Percentiles rank a stretch among this genome's conserved stretches.
These are phyloP conservation scores for Alternaria postmessia DNA, from an alignment of 2,329 filamentous ascomycete genomes.

Conservation along the genomic window DNA sequence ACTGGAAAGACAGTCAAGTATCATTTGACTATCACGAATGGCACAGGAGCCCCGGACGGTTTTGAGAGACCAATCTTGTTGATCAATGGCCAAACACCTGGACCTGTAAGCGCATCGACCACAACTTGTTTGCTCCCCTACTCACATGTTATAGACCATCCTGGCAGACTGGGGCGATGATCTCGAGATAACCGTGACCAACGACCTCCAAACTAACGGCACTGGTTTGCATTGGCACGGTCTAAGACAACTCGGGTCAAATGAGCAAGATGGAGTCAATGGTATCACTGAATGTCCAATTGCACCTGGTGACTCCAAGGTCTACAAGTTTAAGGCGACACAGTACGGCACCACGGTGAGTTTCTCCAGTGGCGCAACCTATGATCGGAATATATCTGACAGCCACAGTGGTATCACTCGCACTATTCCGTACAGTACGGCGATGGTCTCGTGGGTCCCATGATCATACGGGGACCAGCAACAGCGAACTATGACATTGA, in stretches of 20 bases:
- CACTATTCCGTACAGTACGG: conserved; percentile 55
- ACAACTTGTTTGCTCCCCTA: neutral
- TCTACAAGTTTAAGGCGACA: conserved; percentile 47
- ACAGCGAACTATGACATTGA: conserved; percentile 55
- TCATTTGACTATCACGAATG: conserved; percentile 54
- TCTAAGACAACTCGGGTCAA: conserved; percentile 53
- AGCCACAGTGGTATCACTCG: conserved; percentile 56
- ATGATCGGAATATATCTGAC: conserved; percentile 34
- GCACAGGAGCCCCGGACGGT: conserved; percentile 58
- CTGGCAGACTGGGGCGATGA: conserved; percentile 54
- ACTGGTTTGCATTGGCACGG: conserved; percentile 64
- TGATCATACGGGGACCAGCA: conserved; percentile 54
- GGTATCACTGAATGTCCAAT: conserved; percentile 72
- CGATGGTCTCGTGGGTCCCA: conserved; percentile 52
- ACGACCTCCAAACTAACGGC: conserved; percentile 53
- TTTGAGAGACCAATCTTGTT: conserved; percentile 50
- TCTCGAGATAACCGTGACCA: conserved; percentile 50
- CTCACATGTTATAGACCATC: conserved; percentile 50
- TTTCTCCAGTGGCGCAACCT: neutral
- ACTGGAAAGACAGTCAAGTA: conserved; percentile 56
- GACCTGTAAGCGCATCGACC: conserved; percentile 51
- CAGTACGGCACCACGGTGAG: conserved; percentile 47
- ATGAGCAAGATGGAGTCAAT: conserved; percentile 56
- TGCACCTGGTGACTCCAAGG: conserved; percentile 59
- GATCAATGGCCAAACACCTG: conserved; percentile 59